Conservation (phyloP, 148 eudicot species). For the Gaultheria prostrata region DNA sequence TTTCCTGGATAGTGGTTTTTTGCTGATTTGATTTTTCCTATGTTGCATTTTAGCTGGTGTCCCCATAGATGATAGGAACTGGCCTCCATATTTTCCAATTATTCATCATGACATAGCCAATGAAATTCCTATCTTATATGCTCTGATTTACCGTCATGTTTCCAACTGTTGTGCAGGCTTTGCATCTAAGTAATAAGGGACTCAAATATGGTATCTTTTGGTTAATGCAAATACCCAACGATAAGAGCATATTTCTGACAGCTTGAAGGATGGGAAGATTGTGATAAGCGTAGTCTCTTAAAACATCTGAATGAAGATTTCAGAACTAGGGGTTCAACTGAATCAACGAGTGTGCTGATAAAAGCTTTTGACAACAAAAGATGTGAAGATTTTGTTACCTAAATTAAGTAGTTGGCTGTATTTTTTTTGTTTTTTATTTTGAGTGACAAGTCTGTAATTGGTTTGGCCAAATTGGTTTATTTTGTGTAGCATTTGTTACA, state of each 20-base stretch:
- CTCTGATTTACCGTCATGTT: not conserved
- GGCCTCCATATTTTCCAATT: conserved; percentile 63
- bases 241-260: conserved; percentile 21
- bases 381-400: not conserved
- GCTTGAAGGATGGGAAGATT: conserved; percentile 88
- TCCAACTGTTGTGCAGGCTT: conserved; percentile 37
- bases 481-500: too few relatives aligned
- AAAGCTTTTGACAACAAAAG: conserved; percentile 31
- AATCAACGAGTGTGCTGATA: conserved; percentile 94
- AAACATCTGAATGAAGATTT: conserved; percentile 86
- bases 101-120: conserved; percentile 64
- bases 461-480: too few relatives aligned
- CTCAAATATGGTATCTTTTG: conserved; percentile 25
- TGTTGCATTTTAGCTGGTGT: conserved; percentile 37
- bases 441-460: too few relatives aligned
- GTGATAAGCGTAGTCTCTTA: conserved; percentile 66
- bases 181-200: conserved; percentile 75
- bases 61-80: conserved; percentile 46
- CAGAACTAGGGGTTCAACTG: conserved; percentile 60
- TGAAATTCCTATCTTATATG: conserved; percentile 37
- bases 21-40: conserved; percentile 1
- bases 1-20: not conserved
- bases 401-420: too few relatives aligned
- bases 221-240: not conserved
- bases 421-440: too few relatives aligned